These are phyloP conservation scores for Ganoderma resinaceum DNA, from an alignment of 1,284 basidiomycete species.

Conservation along the genomic window DNA sequence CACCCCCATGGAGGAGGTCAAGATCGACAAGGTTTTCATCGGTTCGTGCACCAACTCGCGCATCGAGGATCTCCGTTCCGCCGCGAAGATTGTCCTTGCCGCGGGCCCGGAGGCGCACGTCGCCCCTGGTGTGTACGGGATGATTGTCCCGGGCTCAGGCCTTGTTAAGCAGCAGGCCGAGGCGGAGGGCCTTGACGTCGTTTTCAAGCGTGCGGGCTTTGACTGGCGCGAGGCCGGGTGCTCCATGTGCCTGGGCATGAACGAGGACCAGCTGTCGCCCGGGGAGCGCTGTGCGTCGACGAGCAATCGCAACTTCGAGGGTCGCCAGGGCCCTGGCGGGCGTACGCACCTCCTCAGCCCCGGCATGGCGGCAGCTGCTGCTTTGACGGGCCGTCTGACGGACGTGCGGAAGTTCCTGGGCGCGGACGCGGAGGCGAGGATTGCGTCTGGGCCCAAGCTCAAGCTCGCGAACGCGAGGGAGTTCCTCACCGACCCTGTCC, in stretches of 20 bases:
- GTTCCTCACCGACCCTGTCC: constrained; percentile 79
- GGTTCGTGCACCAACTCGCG: constrained; percentile 98
- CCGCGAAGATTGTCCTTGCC: constrained; percentile 83
- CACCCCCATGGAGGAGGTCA: constrained; percentile 85
- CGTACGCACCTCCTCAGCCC: constrained; percentile 94
- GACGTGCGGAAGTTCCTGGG: constrained; percentile 89
- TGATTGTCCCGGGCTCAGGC: constrained; percentile 97
- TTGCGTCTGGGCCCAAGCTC: constrained; percentile 57
- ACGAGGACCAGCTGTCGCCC: constrained; percentile 91
- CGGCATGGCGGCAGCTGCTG: constrained; percentile 96
- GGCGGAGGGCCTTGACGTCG: constrained; percentile 88
- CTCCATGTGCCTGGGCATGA: constrained; percentile 99
- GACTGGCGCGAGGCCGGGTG: constrained; percentile 98
- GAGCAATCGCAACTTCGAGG: constrained; percentile 97
- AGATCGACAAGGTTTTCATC: constrained; percentile 94
- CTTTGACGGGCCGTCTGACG: constrained; percentile 87
- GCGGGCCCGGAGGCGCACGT: constrained; percentile 83
- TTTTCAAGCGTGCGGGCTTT: constrained; percentile 95
- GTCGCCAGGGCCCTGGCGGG: constrained; percentile 90
- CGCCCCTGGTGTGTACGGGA: constrained; percentile 82
- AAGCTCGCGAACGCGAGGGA: constrained; percentile 77
- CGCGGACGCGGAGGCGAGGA: constrained; percentile 51
- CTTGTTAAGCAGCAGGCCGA: constrained; percentile 96
- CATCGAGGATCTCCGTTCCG: constrained; percentile 94
- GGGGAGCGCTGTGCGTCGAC: constrained; percentile 96